Evolutionary conservation across 2,329 filamentous ascomycete species (phyloP), one percentile per base, ranked within the genome.

Genomic region (Phoma sp.): DNA sequence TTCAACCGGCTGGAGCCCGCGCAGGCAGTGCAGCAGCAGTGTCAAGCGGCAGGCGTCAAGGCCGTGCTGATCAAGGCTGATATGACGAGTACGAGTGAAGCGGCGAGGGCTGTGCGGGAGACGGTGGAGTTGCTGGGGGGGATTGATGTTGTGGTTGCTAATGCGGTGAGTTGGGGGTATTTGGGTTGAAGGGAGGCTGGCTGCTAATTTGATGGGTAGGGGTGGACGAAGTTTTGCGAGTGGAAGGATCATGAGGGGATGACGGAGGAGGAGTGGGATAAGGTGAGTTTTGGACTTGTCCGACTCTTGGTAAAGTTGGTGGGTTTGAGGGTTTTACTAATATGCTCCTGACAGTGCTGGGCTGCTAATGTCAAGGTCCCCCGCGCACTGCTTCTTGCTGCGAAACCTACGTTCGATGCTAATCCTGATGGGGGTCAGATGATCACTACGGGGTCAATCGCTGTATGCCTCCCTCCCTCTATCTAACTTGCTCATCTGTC

Each of bases 101-200:
- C 90, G 58, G 73, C 79, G 43, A 77, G 78, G 0, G 80, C 88
- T 0, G 84, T 93, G 1, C 74, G 82, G 17, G 81, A 87, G 39
- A 83, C 85, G 1, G 79, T 87, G 43, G 75, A 81, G 24, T 75
- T 74, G n/a, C 80, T 91, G 60, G 89, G 88, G 4, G 85, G 87
- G 1, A 73, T 95, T n/a, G 90, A 95, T 75, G 82, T 92, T 36
- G 79, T 95, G 40, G 85, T 94, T 65, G 89, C 88, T 2, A 95
- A 95, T 73, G 89, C 88, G 17, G 84, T 86, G 29, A 31, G 29
- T 31, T 17, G 17, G 17, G 17, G 17, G 17, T 17, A 17, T 17
- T 17, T 17, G 17, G 17, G 17, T 17, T 17, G 17, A 17, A 17
- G 17, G 17, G 17, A 17, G 17, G 17, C 17, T 17, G 17, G 17